Evolutionary conservation across 1,139 yeast species (phyloP).

Genomic region (Trichomonascaceae sp.): DNA sequence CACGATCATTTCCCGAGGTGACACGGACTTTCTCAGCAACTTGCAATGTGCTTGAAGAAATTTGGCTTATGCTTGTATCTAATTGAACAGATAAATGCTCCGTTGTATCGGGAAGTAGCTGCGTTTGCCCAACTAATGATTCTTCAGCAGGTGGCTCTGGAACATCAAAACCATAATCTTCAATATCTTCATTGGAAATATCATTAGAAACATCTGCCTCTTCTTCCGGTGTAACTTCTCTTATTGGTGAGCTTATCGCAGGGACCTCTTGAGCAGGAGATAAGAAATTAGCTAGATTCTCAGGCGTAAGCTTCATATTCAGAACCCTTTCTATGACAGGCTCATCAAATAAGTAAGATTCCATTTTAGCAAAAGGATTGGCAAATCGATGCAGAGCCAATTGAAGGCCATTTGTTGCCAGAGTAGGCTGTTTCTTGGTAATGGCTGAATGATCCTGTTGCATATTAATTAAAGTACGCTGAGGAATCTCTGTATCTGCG

Average conservation of each 20-base stretch:
- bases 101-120: background rate
- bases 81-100: background rate
- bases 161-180: slow-evolving; percentile 1
- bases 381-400: slow-evolving; percentile 4
- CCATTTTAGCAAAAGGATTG: slow-evolving; percentile 2
- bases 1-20: background rate
- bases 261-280: background rate
- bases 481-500: slow-evolving; percentile 2
- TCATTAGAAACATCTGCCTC: slow-evolving; percentile 7
- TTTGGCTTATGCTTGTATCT: background rate
- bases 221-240: slow-evolving; percentile 1
- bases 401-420: slow-evolving; percentile 1
- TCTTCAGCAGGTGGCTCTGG: background rate
- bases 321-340: slow-evolving; percentile 3
- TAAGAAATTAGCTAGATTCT: background rate
- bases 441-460: slow-evolving; percentile 10
- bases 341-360: slow-evolving; percentile 6
- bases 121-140: background rate
- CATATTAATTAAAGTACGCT: background rate
- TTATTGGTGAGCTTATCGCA: background rate
- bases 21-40: slow-evolving; percentile 1
- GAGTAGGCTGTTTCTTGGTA: background rate
- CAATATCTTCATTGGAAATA: slow-evolving; percentile 5
- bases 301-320: slow-evolving; percentile 3
- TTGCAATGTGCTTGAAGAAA: background rate